These are phyloP conservation scores for Verbena officinalis DNA, from an alignment of 257 asterid species.

Conservation along the genomic window DNA sequence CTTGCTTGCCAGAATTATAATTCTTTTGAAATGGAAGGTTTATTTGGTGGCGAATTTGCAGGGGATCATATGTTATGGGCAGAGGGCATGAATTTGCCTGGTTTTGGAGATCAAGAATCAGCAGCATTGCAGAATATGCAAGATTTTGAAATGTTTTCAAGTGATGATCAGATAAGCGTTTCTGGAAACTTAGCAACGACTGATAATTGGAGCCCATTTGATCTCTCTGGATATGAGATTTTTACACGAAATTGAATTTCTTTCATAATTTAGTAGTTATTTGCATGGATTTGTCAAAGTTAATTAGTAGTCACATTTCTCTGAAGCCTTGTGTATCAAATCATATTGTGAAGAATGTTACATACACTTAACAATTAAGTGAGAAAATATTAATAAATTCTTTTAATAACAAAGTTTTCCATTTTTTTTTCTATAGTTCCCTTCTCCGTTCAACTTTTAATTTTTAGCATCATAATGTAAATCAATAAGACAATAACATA, in stretches of 20 bases:
- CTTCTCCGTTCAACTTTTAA: too few relatives aligned
- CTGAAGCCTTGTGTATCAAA: too few relatives aligned
- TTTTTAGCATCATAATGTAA: too few relatives aligned
- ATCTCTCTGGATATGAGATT: conserved; percentile 50
- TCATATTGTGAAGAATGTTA: too few relatives aligned
- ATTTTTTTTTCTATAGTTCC: too few relatives aligned
- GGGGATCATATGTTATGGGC: conserved; percentile 35
- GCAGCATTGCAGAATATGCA: conserved; percentile 37
- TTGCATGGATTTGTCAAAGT: too few relatives aligned
- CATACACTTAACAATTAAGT: too few relatives aligned
- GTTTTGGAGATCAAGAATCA: conserved; percentile 42
- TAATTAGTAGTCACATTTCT: too few relatives aligned
- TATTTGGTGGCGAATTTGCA: too few relatives aligned
- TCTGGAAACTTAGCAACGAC: conserved; percentile 31
- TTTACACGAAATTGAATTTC: conserved; percentile 13
- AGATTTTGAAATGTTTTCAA: conserved; percentile 53
- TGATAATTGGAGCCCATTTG: conserved; percentile 59
- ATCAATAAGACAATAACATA: too few relatives aligned
- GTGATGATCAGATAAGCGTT: conserved; percentile 39
- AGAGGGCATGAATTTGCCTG: conserved; percentile 34
- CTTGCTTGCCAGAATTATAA: conserved; percentile 37
- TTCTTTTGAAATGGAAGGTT: conserved; percentile 37
- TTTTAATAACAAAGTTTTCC: too few relatives aligned
- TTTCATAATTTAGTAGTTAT: background rate
- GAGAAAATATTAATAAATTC: too few relatives aligned